Base-by-base conservation (phyloP, 1,284 basidiomycete species). In the Testicularia cyperi region DNA sequence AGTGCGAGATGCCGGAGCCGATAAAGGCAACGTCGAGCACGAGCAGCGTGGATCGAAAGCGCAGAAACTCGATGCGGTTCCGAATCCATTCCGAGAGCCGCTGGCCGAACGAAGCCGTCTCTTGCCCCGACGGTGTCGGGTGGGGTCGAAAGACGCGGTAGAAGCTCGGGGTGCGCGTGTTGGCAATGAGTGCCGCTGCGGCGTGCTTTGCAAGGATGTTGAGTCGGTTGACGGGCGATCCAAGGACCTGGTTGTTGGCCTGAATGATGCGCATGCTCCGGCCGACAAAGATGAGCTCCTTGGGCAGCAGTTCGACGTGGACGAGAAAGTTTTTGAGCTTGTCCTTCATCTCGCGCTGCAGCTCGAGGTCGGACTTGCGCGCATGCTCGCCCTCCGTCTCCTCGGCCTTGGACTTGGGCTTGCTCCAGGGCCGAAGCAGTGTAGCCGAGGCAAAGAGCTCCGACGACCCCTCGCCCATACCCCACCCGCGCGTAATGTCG, bases 191-290 rank as follows among this genome's bases (percentile, higher is more conserved):
- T 1, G 70, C 68, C 7, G 57, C 55, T 6, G 69, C 60, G 1
- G 70, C 70, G 26, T 72, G 68, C 21, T 51, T 60, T n/a, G 70
- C 70, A 6, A 72, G 45, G 33, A 72, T 72, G 57, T 72, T 71
- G 44, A 72, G 57, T 18, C 70, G 49, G 36, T 72, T 72, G 12
- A 71, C 70, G 3, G 68, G 70, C n/a, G 70, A 72, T 2, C 66
- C 68, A 2, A 72, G 54, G 2, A 60, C 52, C 39, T 72, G 69
- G 27, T 68, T 69, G 49, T 69, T 68, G 26, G 70, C 68, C 35
- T 72, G 70, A 21, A 72, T 58, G 41, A 71, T 72, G 14, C 70
- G 48, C 66, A 70, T 67, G 8, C 47, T 48, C 14, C 70, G 42
- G 5, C 66, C 58, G 3, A 72, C 66, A 43, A 72, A 72, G 27